Evolutionary conservation across 495 filamentous ascomycete genomes (phyloP), one percentile per base, ranked within the genome.

Genomic region (Hyaloscypha variabilis): DNA sequence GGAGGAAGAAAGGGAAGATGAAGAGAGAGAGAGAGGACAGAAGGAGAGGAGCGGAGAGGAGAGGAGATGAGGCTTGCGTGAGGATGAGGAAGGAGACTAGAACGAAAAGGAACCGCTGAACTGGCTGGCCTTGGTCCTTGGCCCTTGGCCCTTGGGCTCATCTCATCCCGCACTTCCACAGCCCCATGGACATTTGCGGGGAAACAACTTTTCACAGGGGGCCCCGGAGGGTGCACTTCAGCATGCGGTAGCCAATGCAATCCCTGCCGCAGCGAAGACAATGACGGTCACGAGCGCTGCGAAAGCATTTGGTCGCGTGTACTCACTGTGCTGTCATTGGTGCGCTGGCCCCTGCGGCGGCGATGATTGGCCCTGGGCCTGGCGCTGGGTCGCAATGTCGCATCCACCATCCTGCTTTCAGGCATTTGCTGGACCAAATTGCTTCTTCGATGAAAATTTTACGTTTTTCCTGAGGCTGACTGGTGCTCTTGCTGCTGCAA

Each of bases 371-470:
- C n/a, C 30, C 50, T 0, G 28, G 11, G 25, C 28, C 14, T 5
- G 39, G 56, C 59, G 49, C 51, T 26, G 42, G 25, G 36, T 34
- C 60, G 23, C 49, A 2, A 24, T 26, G 36, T 34, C 60, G 23
- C 49, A 2, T 21, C 19, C 49, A 2, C 49, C 49, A 51, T 24
- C 23, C 64, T 52, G 24, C 64, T 67, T 70, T 51, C 30, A 62
- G 68, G 60, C 68, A 70, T 49, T 64, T 21, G 6, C 21, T 34
- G 55, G 67, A 53, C 50, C 65, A 59, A 14, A 56, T 71, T 71
- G 51, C 65, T 67, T 71, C 51, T 71, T 58, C 24, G 6, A 63
- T 65, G 52, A 63, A 62, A 65, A 25, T 67, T 71, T 71, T 71
- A 67, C 65, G 65, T 67, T 71, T 66, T 25, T 62, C 60, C 65